phyloP scores from a whole-genome alignment of 2,329 filamentous ascomycete species.

The Elsinoe batatas region DNA sequence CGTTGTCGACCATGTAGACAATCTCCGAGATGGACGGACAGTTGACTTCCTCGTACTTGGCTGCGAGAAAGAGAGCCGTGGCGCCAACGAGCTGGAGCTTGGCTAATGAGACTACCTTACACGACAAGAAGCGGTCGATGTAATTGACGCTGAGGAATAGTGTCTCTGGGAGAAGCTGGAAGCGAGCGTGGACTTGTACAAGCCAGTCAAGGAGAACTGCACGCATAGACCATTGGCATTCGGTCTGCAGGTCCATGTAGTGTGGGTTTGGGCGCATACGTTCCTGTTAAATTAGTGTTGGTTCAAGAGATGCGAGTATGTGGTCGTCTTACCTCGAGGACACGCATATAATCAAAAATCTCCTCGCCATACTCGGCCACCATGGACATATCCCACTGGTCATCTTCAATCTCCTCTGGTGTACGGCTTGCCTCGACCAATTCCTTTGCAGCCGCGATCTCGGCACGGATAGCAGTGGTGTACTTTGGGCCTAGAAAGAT shows the following conservation, averaged over 20 bases:
- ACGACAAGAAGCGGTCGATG: conserved; percentile 89
- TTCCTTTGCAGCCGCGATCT: conserved; percentile 58
- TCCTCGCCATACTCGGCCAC: conserved; percentile 94
- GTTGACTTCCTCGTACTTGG: conserved; percentile 98
- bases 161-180: conserved; percentile 84
- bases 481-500: conserved; percentile 63
- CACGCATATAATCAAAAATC: conserved; percentile 85
- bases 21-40: conserved; percentile 92
- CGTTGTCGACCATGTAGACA: conserved; percentile 94
- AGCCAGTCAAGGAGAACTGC: conserved; percentile 97
- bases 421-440: conserved; percentile 58
- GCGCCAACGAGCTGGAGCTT: conserved; percentile 95
- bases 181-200: conserved; percentile 88
- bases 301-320: not conserved
- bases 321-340: conserved; percentile 59
- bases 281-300: conserved; percentile 40
- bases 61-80: conserved; percentile 88
- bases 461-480: conserved; percentile 57
- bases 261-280: conserved; percentile 76
- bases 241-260: conserved; percentile 96
- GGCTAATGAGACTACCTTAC: conserved; percentile 86
- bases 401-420: conserved; percentile 72
- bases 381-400: conserved; percentile 92
- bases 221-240: conserved; percentile 98
- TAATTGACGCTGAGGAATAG: conserved; percentile 93